Evolutionary conservation across 345 rosid species (phyloP).

Genomic region (Eucalyptus coolabah): DNA sequence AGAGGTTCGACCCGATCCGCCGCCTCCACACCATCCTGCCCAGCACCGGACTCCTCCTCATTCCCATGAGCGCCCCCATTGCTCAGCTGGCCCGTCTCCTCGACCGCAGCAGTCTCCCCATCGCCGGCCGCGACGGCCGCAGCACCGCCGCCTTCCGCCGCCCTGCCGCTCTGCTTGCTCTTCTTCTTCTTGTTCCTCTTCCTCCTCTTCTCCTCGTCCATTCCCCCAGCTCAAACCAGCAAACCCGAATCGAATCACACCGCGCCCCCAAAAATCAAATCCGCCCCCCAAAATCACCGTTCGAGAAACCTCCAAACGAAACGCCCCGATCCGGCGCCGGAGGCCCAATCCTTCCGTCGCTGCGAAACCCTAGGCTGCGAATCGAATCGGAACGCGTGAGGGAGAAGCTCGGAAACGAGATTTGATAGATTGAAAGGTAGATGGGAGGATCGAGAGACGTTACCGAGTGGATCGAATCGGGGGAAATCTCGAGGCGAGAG

Average conservation of each 20-base stretch:
- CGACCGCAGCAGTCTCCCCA: background rate
- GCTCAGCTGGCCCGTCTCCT: constrained; percentile 4
- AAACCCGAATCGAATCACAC: background rate
- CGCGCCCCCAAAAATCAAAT: background rate
- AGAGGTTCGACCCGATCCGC: background rate
- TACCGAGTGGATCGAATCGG: background rate
- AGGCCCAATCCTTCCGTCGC: background rate
- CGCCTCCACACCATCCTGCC: background rate
- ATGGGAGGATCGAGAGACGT: background rate
- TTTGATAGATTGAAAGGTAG: background rate
- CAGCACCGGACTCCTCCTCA: background rate
- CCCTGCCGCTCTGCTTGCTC: background rate
- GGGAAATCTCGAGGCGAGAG: background rate
- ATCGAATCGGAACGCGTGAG: background rate
- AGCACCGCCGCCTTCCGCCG: background rate
- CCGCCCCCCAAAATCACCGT: background rate
- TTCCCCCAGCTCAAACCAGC: background rate
- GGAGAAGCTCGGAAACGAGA: background rate
- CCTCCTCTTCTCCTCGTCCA: background rate
- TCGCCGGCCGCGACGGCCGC: background rate
- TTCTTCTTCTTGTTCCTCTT: constrained; percentile 6
- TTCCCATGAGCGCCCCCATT: constrained; percentile 2
- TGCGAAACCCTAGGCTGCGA: background rate
- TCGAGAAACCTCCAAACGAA: background rate
- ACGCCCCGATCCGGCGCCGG: background rate